Evolutionary conservation across 78 protist species (phyloP).

Genomic region (Dictyostelium citrinum): DNA sequence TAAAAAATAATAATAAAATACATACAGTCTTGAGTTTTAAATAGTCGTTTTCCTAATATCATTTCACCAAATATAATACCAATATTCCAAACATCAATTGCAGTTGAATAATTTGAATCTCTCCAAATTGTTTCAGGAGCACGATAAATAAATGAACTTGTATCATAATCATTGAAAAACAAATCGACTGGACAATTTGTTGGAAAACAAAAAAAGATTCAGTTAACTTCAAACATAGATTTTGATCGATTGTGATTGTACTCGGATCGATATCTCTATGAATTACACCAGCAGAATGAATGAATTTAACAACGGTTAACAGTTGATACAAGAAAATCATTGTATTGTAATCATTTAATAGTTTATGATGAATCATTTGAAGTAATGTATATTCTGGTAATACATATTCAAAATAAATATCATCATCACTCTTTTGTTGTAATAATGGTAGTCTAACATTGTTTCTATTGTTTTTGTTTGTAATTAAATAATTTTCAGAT

Average conservation of each 20-base stretch:
- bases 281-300: background rate
- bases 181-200: background rate
- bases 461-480: background rate
- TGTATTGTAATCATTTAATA: background rate
- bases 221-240: background rate
- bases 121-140: background rate
- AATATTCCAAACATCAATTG: background rate
- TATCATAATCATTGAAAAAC: background rate
- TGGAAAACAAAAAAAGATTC: background rate
- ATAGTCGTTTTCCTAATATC: background rate
- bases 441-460: background rate
- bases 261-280: background rate
- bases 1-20: background rate
- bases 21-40: background rate
- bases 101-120: background rate
- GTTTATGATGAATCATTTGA: background rate
- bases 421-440: background rate
- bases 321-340: background rate
- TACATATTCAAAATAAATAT: background rate
- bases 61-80: background rate
- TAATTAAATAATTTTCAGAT: background rate
- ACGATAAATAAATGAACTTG: background rate
- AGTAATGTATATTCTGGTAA: background rate
- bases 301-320: background rate
- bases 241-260: background rate